A percentile compares a stretch with the other conserved stretches of the same genome.
Conservation (phyloP, 495 filamentous ascomycete species). For the Penicillium samsonianum region DNA sequence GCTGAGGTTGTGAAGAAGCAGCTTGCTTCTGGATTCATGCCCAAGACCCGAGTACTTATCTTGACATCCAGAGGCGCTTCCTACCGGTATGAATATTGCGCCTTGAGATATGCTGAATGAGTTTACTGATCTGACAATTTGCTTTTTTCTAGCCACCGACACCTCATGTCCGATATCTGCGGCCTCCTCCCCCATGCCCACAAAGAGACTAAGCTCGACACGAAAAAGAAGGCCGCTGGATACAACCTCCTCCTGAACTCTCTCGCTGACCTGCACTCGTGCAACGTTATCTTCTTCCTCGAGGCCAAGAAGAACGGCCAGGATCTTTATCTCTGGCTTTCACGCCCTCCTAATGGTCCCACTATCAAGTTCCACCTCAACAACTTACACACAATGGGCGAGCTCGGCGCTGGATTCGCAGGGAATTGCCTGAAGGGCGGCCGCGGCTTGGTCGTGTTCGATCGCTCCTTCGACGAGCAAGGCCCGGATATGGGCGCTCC, state of each 20-base stretch:
- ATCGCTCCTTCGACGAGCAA: constrained; percentile 75
- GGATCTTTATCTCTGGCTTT: constrained; percentile 92
- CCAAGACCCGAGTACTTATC: constrained; percentile 76
- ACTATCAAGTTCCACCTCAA: constrained; percentile 71
- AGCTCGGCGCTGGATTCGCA: constrained; percentile 80
- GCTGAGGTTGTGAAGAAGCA: constrained; percentile 41
- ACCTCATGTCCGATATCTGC: constrained; percentile 88
- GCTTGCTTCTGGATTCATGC: constrained; percentile 46
- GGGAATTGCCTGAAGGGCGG: constrained; percentile 96
- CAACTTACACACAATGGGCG: constrained; percentile 89
- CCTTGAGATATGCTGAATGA: not conserved
- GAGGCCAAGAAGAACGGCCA: constrained; percentile 88
- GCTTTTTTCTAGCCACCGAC: constrained; percentile 67
- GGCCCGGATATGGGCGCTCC: constrained; percentile 45
- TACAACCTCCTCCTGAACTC: constrained; percentile 88
- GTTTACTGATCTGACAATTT: constrained; percentile 17
- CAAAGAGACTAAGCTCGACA: constrained; percentile 95
- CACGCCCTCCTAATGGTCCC: constrained; percentile 92
- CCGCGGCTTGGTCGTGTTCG: constrained; percentile 92
- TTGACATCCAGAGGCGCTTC: constrained; percentile 88
- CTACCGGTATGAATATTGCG: constrained; percentile 62
- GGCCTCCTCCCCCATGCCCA: constrained; percentile 85
- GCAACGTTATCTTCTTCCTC: constrained; percentile 97
- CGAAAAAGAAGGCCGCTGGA: constrained; percentile 75
- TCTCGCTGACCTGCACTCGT: constrained; percentile 95